phyloP scores from a whole-genome alignment of 129 eudicot genomes.

The Flaveria brownii region DNA sequence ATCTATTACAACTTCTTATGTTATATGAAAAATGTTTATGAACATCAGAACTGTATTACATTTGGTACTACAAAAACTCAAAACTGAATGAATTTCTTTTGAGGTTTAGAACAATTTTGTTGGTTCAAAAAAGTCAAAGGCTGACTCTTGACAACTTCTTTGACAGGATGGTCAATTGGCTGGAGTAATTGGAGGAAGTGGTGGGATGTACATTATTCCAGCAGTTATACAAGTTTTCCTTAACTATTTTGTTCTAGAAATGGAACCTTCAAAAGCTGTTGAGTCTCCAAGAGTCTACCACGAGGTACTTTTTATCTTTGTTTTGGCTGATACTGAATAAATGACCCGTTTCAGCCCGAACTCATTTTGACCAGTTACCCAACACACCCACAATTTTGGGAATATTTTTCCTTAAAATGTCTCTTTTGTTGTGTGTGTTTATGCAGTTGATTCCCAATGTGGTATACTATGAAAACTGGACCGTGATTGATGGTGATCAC shows the following conservation, averaged over 20 bases:
- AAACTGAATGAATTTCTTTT: not conserved
- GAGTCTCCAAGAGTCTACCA: constrained; percentile 89
- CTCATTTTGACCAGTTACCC: not conserved
- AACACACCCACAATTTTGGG: not conserved
- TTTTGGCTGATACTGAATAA: too few species aligned
- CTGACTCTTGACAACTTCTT: constrained; percentile 1
- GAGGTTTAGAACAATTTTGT: not conserved
- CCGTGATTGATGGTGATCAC: constrained; percentile 70
- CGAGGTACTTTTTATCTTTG: constrained; percentile 41
- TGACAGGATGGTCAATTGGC: constrained; percentile 75
- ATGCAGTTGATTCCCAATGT: constrained; percentile 70
- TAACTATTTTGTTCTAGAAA: constrained; percentile 83
- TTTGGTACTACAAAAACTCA: not conserved
- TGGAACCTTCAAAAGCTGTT: constrained; percentile 83
- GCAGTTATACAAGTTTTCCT: constrained; percentile 83
- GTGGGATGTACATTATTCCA: constrained; percentile 78
- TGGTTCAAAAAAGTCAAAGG: not conserved
- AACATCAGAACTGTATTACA: not conserved
- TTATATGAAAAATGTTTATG: not conserved
- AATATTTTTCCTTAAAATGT: not conserved
- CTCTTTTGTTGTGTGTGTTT: not conserved
- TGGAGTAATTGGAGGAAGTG: constrained; percentile 99
- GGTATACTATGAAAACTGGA: constrained; percentile 74
- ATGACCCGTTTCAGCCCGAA: too few species aligned
- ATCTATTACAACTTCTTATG: not conserved